Evolutionary conservation across 345 rosid genomes (phyloP).

Genomic region (Angophora floribunda): DNA sequence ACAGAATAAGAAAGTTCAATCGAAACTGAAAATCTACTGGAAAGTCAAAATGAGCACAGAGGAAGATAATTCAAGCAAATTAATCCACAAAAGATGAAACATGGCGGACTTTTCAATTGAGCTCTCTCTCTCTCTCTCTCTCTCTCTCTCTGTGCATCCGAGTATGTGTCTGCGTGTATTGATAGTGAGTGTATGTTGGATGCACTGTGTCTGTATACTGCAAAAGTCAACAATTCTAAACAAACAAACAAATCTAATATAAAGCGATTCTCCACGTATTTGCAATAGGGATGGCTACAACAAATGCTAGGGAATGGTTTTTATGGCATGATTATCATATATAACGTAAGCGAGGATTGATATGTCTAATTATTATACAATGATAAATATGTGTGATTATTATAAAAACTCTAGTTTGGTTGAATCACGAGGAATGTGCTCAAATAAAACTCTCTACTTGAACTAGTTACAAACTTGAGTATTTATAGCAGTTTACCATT

Average conservation of each 20-base stretch:
- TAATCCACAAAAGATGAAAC: not conserved
- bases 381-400: not conserved
- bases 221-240: not conserved
- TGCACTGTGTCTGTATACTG: not conserved
- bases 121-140: not conserved
- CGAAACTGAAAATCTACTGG: not conserved
- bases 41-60: not conserved
- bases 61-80: not conserved
- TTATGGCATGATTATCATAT: not conserved
- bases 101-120: not conserved
- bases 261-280: not conserved
- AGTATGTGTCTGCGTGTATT: not conserved
- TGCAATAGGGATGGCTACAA: not conserved
- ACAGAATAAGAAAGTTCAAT: not conserved
- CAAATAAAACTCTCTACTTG: not conserved
- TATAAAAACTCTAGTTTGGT: not conserved
- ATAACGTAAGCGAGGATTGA: not conserved
- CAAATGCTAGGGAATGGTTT: not conserved
- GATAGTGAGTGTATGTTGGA: not conserved
- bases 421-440: not conserved
- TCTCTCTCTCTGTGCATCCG: not conserved
- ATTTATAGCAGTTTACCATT: not conserved
- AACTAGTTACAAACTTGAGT: not conserved
- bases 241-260: not conserved
- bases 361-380: not conserved